Evolutionary conservation across 352 stramenopile genomes (phyloP).

Genomic region (Pythium sukuiense): DNA sequence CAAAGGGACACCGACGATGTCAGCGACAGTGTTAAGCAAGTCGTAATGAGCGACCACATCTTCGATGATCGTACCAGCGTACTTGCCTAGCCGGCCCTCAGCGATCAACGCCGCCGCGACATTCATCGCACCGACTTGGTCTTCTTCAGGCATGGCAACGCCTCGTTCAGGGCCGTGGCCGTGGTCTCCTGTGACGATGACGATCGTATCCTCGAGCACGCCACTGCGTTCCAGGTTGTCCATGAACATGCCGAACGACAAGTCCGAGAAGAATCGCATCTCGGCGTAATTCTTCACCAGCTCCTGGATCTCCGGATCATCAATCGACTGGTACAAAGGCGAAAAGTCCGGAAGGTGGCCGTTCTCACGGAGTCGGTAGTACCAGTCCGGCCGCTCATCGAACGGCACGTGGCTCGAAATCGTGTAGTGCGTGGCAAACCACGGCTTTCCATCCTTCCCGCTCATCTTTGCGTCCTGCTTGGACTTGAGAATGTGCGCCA

Average conservation of each 20-base stretch:
- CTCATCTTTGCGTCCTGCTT: conserved; percentile 19
- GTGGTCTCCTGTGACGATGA: conserved; percentile 65
- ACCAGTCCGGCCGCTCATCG: conserved; percentile 61
- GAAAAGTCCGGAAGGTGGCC: conserved; percentile 42
- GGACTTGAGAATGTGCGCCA: conserved; percentile 51
- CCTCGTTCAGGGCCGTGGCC: conserved; percentile 54
- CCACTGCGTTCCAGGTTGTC: conserved; percentile 46
- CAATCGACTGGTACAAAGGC: conserved; percentile 34
- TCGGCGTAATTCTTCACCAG: conserved; percentile 59
- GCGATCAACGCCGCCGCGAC: conserved; percentile 59
- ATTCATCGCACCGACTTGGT: conserved; percentile 45
- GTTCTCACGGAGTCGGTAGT: conserved; percentile 38
- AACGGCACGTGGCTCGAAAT: conserved; percentile 77
- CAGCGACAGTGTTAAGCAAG: conserved; percentile 62
- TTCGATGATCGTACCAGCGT: conserved; percentile 41
- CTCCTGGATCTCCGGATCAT: conserved; percentile 39
- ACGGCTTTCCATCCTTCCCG: conserved; percentile 33
- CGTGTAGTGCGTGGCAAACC: conserved; percentile 67
- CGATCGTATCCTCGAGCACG: conserved; percentile 67
- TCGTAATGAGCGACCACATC: conserved; percentile 54
- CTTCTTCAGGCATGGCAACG: conserved; percentile 44
- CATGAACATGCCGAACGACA: conserved; percentile 62
- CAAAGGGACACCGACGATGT: conserved; percentile 56
- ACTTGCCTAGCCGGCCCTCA: conserved; percentile 42
- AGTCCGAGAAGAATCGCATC: conserved; percentile 67